Evolutionary conservation across 225 moss, liverwort and hornwort genomes (phyloP).

Genomic region (Straminergon stramineum): DNA sequence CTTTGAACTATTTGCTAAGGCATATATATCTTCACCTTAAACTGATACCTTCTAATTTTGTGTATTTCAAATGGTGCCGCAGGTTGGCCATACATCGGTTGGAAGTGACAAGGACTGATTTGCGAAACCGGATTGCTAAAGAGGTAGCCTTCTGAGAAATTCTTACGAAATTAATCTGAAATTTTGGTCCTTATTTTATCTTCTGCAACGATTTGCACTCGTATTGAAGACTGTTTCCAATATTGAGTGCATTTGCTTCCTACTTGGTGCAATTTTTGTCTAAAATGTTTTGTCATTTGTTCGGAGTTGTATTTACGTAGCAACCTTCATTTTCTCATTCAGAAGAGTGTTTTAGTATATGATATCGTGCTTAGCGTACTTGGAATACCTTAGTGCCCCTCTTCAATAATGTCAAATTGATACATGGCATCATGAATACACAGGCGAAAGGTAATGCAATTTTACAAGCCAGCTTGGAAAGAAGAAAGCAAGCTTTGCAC

Average conservation of each 20-base stretch:
- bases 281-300: background rate
- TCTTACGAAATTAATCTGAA: background rate
- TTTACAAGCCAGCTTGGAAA: conserved; percentile 87
- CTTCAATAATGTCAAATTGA: background rate
- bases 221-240: background rate
- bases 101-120: conserved; percentile 85
- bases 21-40: background rate
- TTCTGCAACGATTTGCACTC: background rate
- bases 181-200: background rate
- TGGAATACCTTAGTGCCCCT: background rate
- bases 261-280: background rate
- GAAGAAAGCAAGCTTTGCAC: conserved; percentile 88
- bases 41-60: background rate
- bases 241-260: background rate
- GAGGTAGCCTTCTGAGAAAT: conserved; percentile 37
- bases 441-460: conserved; percentile 91
- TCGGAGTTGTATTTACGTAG: background rate
- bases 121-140: conserved; percentile 79
- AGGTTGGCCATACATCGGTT: conserved; percentile 86
- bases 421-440: background rate
- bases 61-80: background rate
- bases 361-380: background rate
- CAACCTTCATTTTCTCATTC: background rate
- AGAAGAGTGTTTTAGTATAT: too few relatives aligned
- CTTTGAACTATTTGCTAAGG: background rate